A percentile compares a stretch with the other conserved stretches of the same genome.
Evolutionary conservation across 352 stramenopile species (phyloP).

Genomic region (Phytophthora aleatoria): DNA sequence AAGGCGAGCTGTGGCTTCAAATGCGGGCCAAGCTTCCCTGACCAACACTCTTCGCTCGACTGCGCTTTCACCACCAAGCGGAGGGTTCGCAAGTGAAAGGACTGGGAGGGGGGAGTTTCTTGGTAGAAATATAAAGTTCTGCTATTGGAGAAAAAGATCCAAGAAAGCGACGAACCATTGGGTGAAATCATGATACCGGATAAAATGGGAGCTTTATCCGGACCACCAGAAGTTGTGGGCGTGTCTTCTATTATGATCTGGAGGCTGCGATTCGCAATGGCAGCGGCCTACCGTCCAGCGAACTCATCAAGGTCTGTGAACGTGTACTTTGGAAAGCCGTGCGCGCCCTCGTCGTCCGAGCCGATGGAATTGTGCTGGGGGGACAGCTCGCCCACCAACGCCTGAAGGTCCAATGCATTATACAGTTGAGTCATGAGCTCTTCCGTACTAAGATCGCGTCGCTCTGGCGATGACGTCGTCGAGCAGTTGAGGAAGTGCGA

Average conservation of each 20-base stretch:
- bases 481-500: constrained; percentile 12
- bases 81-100: constrained; percentile 76
- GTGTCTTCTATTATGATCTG: no score
- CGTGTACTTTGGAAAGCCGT: constrained; percentile 21
- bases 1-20: not conserved
- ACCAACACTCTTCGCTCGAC: constrained; percentile 36
- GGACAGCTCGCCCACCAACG: constrained; percentile 25
- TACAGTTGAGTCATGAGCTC: constrained; percentile 30
- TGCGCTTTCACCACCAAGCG: constrained; percentile 51
- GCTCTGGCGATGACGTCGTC: constrained; percentile 2
- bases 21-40: constrained; percentile 11
- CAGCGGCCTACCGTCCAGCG: constrained; percentile 11
- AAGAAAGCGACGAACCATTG: constrained; percentile 1
- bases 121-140: constrained; percentile 1
- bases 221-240: not conserved
- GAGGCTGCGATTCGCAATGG: not conserved
- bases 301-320: constrained; percentile 34
- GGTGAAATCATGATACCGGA: constrained; percentile 11
- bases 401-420: constrained; percentile 38
- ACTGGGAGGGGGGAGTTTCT: constrained; percentile 27
- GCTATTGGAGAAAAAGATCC: constrained; percentile 39
- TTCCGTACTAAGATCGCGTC: constrained; percentile 6
- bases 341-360: constrained; percentile 13
- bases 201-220: constrained; percentile 9
- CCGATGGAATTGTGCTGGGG: constrained; percentile 9